Evolutionary conservation across 129 eudicot genomes (phyloP).

Genomic region (Chrysanthemum makinoi): DNA sequence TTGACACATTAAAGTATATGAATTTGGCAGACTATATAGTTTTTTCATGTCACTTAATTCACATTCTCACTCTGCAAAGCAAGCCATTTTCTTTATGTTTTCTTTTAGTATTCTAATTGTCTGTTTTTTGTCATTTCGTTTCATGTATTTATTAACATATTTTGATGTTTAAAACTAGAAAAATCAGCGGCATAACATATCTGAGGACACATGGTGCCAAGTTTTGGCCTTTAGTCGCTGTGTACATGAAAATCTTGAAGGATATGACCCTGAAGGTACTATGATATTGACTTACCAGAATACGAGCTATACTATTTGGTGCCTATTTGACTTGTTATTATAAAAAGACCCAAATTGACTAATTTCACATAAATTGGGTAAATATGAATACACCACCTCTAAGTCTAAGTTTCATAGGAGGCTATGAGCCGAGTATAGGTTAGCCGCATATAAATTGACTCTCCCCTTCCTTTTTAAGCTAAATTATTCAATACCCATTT

Average conservation of each 20-base stretch:
- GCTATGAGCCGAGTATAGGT: not conserved
- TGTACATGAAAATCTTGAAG: conserved; percentile 97
- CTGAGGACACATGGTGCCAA: conserved; percentile 98
- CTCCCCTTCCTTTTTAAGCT: not conserved
- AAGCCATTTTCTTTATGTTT: not conserved
- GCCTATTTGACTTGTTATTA: not conserved
- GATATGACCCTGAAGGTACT: conserved; percentile 95
- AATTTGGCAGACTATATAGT: not conserved
- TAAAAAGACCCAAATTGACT: not conserved
- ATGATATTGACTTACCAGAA: conserved; percentile 1
- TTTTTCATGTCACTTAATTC: not conserved
- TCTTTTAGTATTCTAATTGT: not conserved
- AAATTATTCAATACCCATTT: not conserved
- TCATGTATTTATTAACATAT: conserved; percentile 14
- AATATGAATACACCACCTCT: not conserved
- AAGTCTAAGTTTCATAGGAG: not conserved
- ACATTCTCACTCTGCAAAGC: conserved; percentile 1
- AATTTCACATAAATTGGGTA: not conserved
- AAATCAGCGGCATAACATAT: conserved; percentile 89
- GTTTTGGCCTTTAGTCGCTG: conserved; percentile 93
- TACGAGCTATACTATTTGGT: not conserved
- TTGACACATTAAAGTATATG: not conserved
- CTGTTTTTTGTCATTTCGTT: conserved; percentile 3
- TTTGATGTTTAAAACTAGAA: conserved; percentile 37
- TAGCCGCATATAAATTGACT: not conserved